Evolutionary conservation across 2,329 filamentous ascomycete genomes (phyloP), one percentile per base, ranked within the genome.

Genomic region (Xylaria multiplex): DNA sequence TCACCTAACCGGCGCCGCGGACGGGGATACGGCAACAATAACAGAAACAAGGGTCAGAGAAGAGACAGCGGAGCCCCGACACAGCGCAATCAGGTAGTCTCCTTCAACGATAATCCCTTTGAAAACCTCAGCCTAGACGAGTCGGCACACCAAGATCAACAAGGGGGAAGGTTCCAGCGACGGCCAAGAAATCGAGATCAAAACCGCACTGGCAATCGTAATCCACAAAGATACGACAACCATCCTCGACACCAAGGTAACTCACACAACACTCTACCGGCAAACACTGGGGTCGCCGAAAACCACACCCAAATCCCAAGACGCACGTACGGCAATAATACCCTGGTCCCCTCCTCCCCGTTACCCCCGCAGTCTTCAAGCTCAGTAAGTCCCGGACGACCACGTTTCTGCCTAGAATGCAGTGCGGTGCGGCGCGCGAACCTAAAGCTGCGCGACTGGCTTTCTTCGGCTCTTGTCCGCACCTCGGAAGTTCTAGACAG

Each of bases 381-480:
- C 24, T 7, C 2, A 30, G 27, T 4, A 35, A 14, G 43, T 3
- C n/a, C 1, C n/a, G 43, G 24, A 14, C 48, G 27, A 14, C 11
- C 16, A 5, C 65, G 65, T 11, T 63, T 63, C 70, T 76, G 75
- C 71, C 65, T 66, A 8, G 74, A 75, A 27, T 76, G 75, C 64
- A 71, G 73, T 65, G 40, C 57, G n/a, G 70, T 72, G 9, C 74
- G 74, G 7, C 73, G 70, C 53, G 69, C 72, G 2, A 76, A 77
- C 70, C 56, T 74, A 8, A 63, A 59, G 16, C 71, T 76, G 55
- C 72, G 71, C 40, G 67, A 75, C 69, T 72, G 66, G 67, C 19
- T 64, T 7, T 6, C 35, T 22, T 59, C 61, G 5, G 45, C 52
- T 13, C 32, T 69, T 19, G 14, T 35, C 22, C 14, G 55, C 56